Conservation (phyloP, 495 filamentous ascomycete genomes). For the Halenospora varia region DNA sequence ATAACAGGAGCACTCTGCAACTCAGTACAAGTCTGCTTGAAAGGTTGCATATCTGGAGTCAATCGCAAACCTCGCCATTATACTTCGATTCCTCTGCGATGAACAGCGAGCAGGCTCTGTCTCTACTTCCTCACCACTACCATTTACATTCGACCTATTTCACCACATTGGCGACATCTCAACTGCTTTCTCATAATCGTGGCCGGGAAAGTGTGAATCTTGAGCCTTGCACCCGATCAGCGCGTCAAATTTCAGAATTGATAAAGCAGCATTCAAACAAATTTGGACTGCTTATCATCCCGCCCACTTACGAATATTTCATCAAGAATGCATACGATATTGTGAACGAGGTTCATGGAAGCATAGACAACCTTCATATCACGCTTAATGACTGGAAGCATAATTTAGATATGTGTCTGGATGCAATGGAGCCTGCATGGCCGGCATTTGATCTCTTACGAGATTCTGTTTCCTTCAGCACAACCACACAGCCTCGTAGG, state of each 20-base stretch:
- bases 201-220: conserved; percentile 33
- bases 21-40: conserved; percentile 14
- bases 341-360: conserved; percentile 19
- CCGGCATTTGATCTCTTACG: conserved; percentile 20
- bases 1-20: conserved; percentile 10
- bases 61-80: conserved; percentile 37
- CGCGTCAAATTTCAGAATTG: conserved; percentile 39
- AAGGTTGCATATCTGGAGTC: conserved; percentile 20
- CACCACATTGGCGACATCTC: conserved; percentile 41
- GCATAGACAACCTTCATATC: conserved; percentile 21
- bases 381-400: conserved; percentile 21
- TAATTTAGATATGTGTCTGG: conserved; percentile 17
- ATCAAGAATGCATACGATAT: conserved; percentile 29
- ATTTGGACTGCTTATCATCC: conserved; percentile 42
- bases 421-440: conserved; percentile 23
- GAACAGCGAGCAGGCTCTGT: conserved; percentile 39
- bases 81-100: conserved; percentile 36
- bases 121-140: conserved; percentile 46
- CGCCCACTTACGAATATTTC: conserved; percentile 38
- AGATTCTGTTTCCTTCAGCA: conserved; percentile 11
- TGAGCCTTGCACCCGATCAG: conserved; percentile 42
- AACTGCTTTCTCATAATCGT: conserved; percentile 35
- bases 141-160: conserved; percentile 44
- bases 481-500: neutral
- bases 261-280: conserved; percentile 44